Evolutionary conservation across 257 asterid species (phyloP).

Genomic region (Penstemon newberryi): DNA sequence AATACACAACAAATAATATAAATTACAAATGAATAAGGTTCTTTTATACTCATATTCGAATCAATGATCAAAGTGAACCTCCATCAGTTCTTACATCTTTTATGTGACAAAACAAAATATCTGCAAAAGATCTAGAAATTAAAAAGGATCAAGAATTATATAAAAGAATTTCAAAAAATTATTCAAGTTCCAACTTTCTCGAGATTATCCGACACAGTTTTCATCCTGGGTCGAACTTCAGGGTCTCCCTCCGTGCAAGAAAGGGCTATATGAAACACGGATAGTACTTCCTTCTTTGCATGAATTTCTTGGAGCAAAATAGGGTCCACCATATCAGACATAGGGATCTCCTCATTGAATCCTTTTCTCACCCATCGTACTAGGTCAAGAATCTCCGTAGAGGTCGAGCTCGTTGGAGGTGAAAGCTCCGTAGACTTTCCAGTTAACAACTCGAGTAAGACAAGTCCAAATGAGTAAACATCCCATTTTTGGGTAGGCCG

Average conservation of each 20-base stretch:
- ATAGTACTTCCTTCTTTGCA: constrained; percentile 78
- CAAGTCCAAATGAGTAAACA: constrained; percentile 84
- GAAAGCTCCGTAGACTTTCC: constrained; percentile 87
- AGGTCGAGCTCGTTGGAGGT: constrained; percentile 60
- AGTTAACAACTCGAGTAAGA: constrained; percentile 72
- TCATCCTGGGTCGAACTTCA: constrained; percentile 92
- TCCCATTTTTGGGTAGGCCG: constrained; percentile 97
- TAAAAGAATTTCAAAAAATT: background rate
- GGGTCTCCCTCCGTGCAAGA: constrained; percentile 92
- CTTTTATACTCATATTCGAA: background rate
- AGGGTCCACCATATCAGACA: constrained; percentile 84
- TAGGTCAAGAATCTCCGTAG: constrained; percentile 63
- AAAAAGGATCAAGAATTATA: background rate
- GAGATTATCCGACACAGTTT: constrained; percentile 67
- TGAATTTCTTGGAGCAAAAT: constrained; percentile 65
- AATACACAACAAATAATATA: background rate
- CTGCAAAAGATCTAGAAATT: background rate
- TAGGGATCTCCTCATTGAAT: constrained; percentile 71
- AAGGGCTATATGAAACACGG: constrained; percentile 71
- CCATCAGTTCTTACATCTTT: too few species aligned
- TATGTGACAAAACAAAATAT: background rate
- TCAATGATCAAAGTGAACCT: background rate
- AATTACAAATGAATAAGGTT: constrained; percentile 1
- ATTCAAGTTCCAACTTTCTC: constrained; percentile 66
- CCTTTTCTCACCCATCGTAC: constrained; percentile 91